Evolutionary conservation across 495 filamentous ascomycete genomes (phyloP), one percentile per base, ranked within the genome.

Genomic region (Aspergillus conjunctus): DNA sequence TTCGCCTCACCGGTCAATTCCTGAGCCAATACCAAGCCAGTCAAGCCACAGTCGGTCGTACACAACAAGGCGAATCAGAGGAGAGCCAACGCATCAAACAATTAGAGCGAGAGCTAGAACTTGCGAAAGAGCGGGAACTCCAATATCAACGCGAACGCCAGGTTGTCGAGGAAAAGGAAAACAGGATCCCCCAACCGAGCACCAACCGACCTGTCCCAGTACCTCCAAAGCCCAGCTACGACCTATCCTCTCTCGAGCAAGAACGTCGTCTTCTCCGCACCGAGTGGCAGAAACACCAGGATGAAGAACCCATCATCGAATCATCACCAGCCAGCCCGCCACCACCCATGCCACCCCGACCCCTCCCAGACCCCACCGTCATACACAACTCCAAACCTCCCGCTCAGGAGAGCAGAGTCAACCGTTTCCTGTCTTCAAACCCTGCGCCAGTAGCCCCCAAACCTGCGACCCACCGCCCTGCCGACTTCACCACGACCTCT

Each of bases 91-190:
- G 91, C 43, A 86, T 98, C 58, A 83, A 84, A 62, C 86, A 97
- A 66, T 81, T 98, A 10, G 94, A 97, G 72, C 81, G 85, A 30
- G 89, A 98, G 71, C 81, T 98, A 2, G 89, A 92, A 68, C 78
- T 86, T 61, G 94, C 94, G 3, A 89, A 92, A 61, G 87, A 93
- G 62, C 87, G 94, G 10, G 94, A 98, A 68, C 82, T 81, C 41
- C 81, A 91, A 68, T 98, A 97, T 66, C 84, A 96, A 71, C 80
- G 79, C 43, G 92, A 93, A 69, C 85, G 92, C 46, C 86, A 93
- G 70, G 86, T 81, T 39, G 66, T 76, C 26, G 68, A 69, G 59
- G 61, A 77, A 33, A 76, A 74, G 11, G 69, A 73, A 31, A 66
- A 75, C 45, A 66, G 59, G 22, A 54, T 77, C 71, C 59, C 71